These are phyloP conservation scores for Leccinum subtestaceum DNA, from an alignment of 768 basidiomycete genomes.

Conservation along the genomic window DNA sequence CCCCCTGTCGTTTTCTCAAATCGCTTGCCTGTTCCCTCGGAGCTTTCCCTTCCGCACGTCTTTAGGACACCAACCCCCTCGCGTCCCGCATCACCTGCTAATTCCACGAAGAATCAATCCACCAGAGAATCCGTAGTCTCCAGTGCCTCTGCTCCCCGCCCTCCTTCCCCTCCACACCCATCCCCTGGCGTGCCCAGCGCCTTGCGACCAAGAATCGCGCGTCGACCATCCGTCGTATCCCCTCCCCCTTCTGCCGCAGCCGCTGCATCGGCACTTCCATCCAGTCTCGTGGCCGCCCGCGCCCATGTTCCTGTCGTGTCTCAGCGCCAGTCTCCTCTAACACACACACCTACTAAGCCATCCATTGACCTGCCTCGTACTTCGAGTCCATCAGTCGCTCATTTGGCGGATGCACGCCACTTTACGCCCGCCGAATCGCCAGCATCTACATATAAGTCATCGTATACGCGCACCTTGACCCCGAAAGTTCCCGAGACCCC, in stretches of 20 bases:
- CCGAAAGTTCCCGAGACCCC: conserved; percentile 32
- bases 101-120: conserved; percentile 24
- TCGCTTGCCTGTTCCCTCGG: conserved; percentile 9
- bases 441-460: conserved; percentile 21
- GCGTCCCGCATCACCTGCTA: conserved; percentile 42
- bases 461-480: conserved; percentile 27
- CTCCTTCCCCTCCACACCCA: conserved; percentile 26
- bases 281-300: conserved; percentile 27
- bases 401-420: conserved; percentile 10
- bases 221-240: conserved; percentile 47
- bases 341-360: conserved; percentile 12
- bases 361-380: conserved; percentile 21
- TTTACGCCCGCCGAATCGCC: conserved; percentile 21
- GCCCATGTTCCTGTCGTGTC: conserved; percentile 24
- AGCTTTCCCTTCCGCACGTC: conserved; percentile 26
- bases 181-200: conserved; percentile 28
- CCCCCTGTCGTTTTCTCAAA: conserved; percentile 5
- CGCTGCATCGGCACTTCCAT: conserved; percentile 18
- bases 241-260: conserved; percentile 31
- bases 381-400: conserved; percentile 18
- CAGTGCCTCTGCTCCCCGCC: conserved; percentile 15
- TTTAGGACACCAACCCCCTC: conserved; percentile 28
- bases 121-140: conserved; percentile 25
- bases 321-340: conserved; percentile 16
- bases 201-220: conserved; percentile 34